Evolutionary conservation across 1,284 basidiomycete species (phyloP).

Genomic region (Limonomyces culmigenus): DNA sequence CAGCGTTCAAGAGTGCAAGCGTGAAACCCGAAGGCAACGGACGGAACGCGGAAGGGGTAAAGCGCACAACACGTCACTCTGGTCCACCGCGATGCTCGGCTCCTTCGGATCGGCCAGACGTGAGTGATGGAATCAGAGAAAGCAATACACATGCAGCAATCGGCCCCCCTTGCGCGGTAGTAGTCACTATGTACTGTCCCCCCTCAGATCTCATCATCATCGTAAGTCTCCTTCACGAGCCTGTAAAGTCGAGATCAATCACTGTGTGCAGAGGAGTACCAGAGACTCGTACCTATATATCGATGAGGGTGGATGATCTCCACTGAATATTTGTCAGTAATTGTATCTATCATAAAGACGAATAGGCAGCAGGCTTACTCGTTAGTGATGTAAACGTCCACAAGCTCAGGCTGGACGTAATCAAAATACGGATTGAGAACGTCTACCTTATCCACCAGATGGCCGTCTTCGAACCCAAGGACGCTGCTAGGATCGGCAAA

Average conservation of each 20-base stretch:
- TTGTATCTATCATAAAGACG: conserved; percentile 4
- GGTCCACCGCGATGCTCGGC: no score
- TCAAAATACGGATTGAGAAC: conserved; percentile 89
- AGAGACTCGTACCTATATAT: conserved; percentile 50
- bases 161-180: no score
- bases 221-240: conserved; percentile 82
- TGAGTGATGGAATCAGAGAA: no score
- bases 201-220: conserved; percentile 69
- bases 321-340: conserved; percentile 39
- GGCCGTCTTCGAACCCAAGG: conserved; percentile 65
- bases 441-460: conserved; percentile 70
- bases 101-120: no score
- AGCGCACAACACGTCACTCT: no score
- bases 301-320: conserved; percentile 84
- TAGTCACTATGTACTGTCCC: no score
- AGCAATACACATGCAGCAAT: no score
- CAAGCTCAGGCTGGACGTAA: conserved; percentile 81
- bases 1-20: no score
- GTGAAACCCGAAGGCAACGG: no score
- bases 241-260: conserved; percentile 17
- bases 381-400: conserved; percentile 93
- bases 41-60: no score
- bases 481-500: conserved; percentile 78
- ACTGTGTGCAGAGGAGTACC: no score
- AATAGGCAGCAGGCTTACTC: conserved; percentile 43